Conservation (phyloP, 371 early-diverging fungal species). For the Coemansia sp. region DNA sequence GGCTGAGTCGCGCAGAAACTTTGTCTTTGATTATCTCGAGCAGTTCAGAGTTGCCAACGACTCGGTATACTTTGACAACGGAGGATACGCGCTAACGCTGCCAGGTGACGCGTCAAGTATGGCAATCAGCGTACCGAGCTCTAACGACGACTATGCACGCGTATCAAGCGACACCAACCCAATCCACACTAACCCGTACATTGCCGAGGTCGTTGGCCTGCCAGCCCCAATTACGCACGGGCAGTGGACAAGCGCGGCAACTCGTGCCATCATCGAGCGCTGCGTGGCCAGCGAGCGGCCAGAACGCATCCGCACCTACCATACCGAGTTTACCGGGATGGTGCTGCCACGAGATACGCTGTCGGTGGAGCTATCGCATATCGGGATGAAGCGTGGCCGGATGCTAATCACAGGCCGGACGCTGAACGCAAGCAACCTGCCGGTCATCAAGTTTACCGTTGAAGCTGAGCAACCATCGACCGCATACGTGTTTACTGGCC, state of each 20-base stretch:
- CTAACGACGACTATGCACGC: slow-evolving; percentile 80
- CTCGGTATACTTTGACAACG: slow-evolving; percentile 56
- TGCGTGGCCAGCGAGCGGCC: slow-evolving; percentile 91
- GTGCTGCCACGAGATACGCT: slow-evolving; percentile 87
- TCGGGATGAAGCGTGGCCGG: slow-evolving; percentile 93
- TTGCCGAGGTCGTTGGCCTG: slow-evolving; percentile 84
- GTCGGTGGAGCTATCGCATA: slow-evolving; percentile 84
- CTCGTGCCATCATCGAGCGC: slow-evolving; percentile 90
- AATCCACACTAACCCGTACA: slow-evolving; percentile 93
- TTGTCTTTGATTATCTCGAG: background rate
- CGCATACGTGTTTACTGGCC: slow-evolving; percentile 95
- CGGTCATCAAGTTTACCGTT: slow-evolving; percentile 82
- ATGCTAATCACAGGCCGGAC: slow-evolving; percentile 91
- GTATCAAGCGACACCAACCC: slow-evolving; percentile 76
- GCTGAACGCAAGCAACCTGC: slow-evolving; percentile 71
- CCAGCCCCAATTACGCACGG: slow-evolving; percentile 97
- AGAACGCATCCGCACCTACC: slow-evolving; percentile 81
- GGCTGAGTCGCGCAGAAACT: slow-evolving; percentile 65
- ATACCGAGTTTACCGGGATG: slow-evolving; percentile 87
- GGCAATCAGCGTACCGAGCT: slow-evolving; percentile 58
- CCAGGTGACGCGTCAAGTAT: too few relatives aligned
- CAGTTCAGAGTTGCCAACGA: background rate
- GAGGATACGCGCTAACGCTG: slow-evolving; percentile 79
- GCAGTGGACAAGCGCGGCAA: slow-evolving; percentile 93
- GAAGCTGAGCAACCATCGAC: slow-evolving; percentile 90